A percentile compares a stretch with the other conserved stretches of the same genome.
phyloP scores from a whole-genome alignment of 257 asterid genomes.

The Salvia splendens region DNA sequence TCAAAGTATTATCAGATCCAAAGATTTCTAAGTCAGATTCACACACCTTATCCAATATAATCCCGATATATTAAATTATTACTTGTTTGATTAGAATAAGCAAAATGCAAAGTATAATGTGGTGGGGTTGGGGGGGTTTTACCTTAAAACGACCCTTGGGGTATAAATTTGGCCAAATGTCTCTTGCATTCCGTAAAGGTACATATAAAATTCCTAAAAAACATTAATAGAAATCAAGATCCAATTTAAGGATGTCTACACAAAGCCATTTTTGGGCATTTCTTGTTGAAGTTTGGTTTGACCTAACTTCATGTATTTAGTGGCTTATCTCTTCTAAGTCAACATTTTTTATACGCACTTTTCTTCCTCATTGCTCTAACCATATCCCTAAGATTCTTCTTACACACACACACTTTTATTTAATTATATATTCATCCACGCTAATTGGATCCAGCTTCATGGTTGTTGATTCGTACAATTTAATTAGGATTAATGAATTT shows the following conservation, averaged over 20 bases:
- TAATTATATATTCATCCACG: neutral
- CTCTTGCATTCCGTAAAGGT: slow-evolving; percentile 33
- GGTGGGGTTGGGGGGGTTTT: neutral
- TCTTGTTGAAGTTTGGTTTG: slow-evolving; percentile 27
- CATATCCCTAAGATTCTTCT: slow-evolving; percentile 28
- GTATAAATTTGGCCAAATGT: slow-evolving; percentile 36
- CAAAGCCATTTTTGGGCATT: slow-evolving; percentile 34
- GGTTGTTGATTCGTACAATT: slow-evolving; percentile 18
- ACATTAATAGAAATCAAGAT: neutral
- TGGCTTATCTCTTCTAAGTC: slow-evolving; percentile 33
- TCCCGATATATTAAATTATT: neutral
- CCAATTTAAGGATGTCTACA: slow-evolving; percentile 29
- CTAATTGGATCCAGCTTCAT: slow-evolving; percentile 32
- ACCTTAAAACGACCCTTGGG: slow-evolving; percentile 29
- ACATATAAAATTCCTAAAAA: neutral
- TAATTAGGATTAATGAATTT: slow-evolving; percentile 1
- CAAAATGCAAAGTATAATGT: neutral
- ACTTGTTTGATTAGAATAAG: slow-evolving; percentile 5
- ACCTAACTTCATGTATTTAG: slow-evolving; percentile 34
- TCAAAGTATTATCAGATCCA: slow-evolving; percentile 12
- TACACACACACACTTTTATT: neutral
- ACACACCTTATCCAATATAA: slow-evolving; percentile 13
- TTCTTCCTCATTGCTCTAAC: slow-evolving; percentile 25
- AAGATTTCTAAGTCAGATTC: slow-evolving; percentile 12
- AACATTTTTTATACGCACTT: slow-evolving; percentile 21